phyloP scores from a whole-genome alignment of 2,329 filamentous ascomycete genomes.

The Apiospora saccharicola region DNA sequence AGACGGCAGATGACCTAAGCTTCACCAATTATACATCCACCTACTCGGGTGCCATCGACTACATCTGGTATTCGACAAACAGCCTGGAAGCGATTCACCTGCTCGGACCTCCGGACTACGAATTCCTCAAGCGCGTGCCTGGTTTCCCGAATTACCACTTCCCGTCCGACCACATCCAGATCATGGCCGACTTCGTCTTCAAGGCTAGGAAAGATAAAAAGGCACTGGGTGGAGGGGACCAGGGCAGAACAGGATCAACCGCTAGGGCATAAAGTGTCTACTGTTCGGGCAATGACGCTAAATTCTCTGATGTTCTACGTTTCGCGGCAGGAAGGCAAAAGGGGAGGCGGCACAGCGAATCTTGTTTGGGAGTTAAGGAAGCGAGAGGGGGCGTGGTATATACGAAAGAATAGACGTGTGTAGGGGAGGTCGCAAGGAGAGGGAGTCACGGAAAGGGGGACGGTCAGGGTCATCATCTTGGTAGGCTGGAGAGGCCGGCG shows the following conservation, averaged over 20 bases:
- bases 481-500: constrained; percentile 17
- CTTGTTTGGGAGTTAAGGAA: constrained; percentile 9
- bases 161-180: constrained; percentile 89
- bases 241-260: constrained; percentile 26
- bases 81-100: constrained; percentile 83
- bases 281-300: neutral
- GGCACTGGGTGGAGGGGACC: constrained; percentile 38
- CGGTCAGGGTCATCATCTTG: constrained; percentile 18
- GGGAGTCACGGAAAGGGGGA: constrained; percentile 14
- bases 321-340: neutral
- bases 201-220: constrained; percentile 88
- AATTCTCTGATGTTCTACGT: constrained; percentile 1
- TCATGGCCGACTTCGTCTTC: constrained; percentile 88
- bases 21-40: constrained; percentile 97
- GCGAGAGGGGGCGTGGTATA: constrained; percentile 7
- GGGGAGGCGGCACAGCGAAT: neutral
- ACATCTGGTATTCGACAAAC: constrained; percentile 97
- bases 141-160: constrained; percentile 96
- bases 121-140: constrained; percentile 85
- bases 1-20: constrained; percentile 82
- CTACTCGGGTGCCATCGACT: constrained; percentile 94
- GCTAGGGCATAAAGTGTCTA: neutral
- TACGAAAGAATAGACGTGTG: constrained; percentile 3
- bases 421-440: neutral
- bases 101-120: constrained; percentile 84